phyloP scores from a whole-genome alignment of 192 early-diverging fungal species.

The Gryganskiella cystojenkinii region DNA sequence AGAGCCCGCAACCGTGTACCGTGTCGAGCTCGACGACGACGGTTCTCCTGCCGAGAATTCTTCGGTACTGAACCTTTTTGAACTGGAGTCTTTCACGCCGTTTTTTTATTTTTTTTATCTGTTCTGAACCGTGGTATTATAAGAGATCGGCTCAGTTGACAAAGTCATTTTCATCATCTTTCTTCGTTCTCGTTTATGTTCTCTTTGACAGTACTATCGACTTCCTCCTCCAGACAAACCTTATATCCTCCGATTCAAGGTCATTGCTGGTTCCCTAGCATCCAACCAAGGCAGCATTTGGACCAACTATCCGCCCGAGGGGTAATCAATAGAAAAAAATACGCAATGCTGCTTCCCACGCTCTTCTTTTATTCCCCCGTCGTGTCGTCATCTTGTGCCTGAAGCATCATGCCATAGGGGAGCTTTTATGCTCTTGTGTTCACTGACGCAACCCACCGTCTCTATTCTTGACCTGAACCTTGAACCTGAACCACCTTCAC shows the following conservation, averaged over 20 bases:
- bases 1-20: conserved; percentile 31
- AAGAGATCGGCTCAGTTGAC: neutral
- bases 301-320: conserved; percentile 89
- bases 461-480: conserved; percentile 53
- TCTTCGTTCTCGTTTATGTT: conserved; percentile 19
- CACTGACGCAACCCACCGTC: conserved; percentile 17
- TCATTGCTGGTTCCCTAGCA: conserved; percentile 83
- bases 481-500: no score
- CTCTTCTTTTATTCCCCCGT: conserved; percentile 40
- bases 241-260: conserved; percentile 81
- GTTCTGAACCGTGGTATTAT: neutral
- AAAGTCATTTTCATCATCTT: no score
- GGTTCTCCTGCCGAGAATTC: conserved; percentile 49
- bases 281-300: conserved; percentile 76
- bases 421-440: neutral
- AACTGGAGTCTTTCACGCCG: neutral
- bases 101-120: neutral
- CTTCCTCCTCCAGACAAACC: conserved; percentile 75
- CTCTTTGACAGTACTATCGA: conserved; percentile 72
- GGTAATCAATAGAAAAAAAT: conserved; percentile 52
- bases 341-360: conserved; percentile 24
- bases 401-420: neutral
- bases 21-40: conserved; percentile 51
- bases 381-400: neutral
- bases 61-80: conserved; percentile 14